Evolutionary conservation across 306 rosid genomes (phyloP), one percentile per base, ranked within the genome.

Genomic region (Ammopiptanthus mongolicus): DNA sequence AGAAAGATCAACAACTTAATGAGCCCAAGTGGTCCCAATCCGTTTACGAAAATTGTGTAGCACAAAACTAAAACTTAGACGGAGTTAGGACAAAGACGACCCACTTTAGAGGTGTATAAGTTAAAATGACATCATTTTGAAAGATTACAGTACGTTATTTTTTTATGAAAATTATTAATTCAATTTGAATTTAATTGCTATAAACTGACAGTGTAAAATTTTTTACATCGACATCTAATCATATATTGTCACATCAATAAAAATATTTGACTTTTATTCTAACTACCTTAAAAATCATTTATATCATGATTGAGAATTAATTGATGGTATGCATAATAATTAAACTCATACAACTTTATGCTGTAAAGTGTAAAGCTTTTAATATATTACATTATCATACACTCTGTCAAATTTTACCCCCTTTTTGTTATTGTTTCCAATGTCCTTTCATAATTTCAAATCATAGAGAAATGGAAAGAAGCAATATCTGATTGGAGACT

Each of bases 41-140:
- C 11, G 67, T 28, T 72, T 68, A 73, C 78, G 31, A 64, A 80
- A 71, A 13, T 69, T 67, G 67, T 74, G 78, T 12, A 82, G 10
- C 8, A 23, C 64, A 33, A 5, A 53, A 21, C 5, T 73, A 70
- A 36, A 83, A 56, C 36, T 80, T 60, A 2, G 79, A 51, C 3
- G 80, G 70, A 12, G 86, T 50, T 37, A 87, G 71, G 76, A 69
- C 41, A 6, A 87, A 57, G 22, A 77, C 22, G 11, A 78, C 80
- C 47, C 58, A 8, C 3, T 19, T 53, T 8, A 53, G 9, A 47
- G 0, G 60, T 55, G 8, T 3, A 55, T 9, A 23, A 25, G 12
- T 57, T 57, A 12, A 12, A 21, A 57, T 11, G 36, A 56, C 34
- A 21, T 57, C 13, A 3, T 9, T 51, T 51, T 0, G 19, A 51